Evolutionary conservation across 2,329 filamentous ascomycete genomes (phyloP).

Genomic region (Emmonsia crescens): DNA sequence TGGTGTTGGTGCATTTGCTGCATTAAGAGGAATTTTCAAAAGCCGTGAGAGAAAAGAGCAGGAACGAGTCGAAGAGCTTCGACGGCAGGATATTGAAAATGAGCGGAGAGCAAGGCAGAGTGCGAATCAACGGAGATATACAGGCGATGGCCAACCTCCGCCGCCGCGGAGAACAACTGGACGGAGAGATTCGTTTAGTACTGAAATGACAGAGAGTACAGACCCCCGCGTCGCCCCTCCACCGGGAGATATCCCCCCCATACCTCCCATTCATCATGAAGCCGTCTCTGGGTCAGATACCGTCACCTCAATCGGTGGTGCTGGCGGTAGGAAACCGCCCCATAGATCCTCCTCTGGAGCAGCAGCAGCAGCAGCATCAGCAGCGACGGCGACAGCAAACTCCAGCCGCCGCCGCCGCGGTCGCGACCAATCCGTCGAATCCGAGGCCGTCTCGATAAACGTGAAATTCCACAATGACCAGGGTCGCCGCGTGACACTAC

Average conservation of each 20-base stretch:
- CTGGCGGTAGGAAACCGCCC: conserved; percentile 13
- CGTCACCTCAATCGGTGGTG: conserved; percentile 18
- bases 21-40: conserved; percentile 46
- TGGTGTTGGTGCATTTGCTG: conserved; percentile 57
- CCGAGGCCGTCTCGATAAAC: conserved; percentile 53
- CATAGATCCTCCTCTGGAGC: conserved; percentile 16
- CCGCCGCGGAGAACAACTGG: conserved; percentile 9
- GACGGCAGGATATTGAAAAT: conserved; percentile 40
- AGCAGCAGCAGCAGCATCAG: conserved; percentile 22
- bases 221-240: conserved; percentile 22
- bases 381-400: conserved; percentile 22
- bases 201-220: conserved; percentile 24
- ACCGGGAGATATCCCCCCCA: conserved; percentile 28
- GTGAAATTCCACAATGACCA: conserved; percentile 53
- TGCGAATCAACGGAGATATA: conserved; percentile 50
- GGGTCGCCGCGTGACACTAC: conserved; percentile 51
- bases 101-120: conserved; percentile 40
- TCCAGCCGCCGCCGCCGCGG: conserved; percentile 23
- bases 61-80: conserved; percentile 24
- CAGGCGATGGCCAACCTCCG: conserved; percentile 8
- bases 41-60: conserved; percentile 47
- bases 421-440: conserved; percentile 38
- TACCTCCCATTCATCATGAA: conserved; percentile 32
- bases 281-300: conserved; percentile 25
- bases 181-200: conserved; percentile 15